Conservation (phyloP, 1,139 yeast species). For the Saccharomyces uvarum region DNA sequence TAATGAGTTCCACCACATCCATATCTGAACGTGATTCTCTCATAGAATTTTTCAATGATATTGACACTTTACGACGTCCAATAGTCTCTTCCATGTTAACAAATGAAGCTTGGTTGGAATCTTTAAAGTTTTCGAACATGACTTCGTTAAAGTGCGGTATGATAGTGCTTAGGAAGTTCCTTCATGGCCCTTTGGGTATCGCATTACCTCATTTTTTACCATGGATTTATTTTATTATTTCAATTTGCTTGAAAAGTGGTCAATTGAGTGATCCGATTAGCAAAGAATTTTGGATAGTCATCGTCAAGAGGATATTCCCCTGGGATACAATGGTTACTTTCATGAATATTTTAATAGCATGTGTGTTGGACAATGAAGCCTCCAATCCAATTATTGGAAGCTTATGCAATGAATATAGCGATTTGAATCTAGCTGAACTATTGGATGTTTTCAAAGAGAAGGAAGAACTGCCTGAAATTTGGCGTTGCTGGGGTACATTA, state of each 20-base stretch:
- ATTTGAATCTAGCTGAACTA: constrained; percentile 27
- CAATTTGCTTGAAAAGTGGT: constrained; percentile 53
- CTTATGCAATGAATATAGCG: constrained; percentile 17
- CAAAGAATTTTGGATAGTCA: constrained; percentile 42
- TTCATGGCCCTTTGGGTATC: constrained; percentile 63
- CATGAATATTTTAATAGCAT: constrained; percentile 41
- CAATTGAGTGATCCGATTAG: constrained; percentile 23
- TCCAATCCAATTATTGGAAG: constrained; percentile 15
- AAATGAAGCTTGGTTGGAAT: constrained; percentile 49
- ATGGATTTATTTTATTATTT: constrained; percentile 60
- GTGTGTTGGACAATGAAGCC: constrained; percentile 21
- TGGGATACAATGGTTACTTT: constrained; percentile 59
- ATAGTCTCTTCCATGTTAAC: constrained; percentile 22
- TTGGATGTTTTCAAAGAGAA: constrained; percentile 43
- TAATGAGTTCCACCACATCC: background rate
- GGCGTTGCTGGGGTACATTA: constrained; percentile 80
- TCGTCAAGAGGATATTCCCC: constrained; percentile 48
- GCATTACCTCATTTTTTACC: constrained; percentile 64
- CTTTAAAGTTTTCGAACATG: constrained; percentile 49
- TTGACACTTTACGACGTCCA: constrained; percentile 24
- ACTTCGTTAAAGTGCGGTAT: constrained; percentile 60
- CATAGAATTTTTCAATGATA: constrained; percentile 20
- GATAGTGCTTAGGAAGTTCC: constrained; percentile 55
- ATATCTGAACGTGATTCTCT: background rate
- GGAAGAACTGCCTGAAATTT: constrained; percentile 64